phyloP scores from a whole-genome alignment of 192 early-diverging fungal genomes.

The Anaeromyces robustus region DNA sequence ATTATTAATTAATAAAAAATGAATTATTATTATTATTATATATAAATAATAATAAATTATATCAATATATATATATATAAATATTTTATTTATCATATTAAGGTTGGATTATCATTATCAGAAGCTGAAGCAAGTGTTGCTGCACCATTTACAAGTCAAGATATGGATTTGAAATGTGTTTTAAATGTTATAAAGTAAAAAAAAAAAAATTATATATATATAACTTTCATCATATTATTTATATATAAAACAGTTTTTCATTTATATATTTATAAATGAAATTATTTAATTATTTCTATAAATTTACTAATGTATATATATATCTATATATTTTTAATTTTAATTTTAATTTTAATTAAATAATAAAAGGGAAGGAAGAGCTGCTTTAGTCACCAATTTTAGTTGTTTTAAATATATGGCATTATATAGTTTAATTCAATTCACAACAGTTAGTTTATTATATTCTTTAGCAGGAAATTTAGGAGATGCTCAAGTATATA shows the following conservation, averaged over 20 bases:
- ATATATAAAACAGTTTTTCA: too few relatives aligned
- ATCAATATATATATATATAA: neutral
- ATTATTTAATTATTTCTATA: too few relatives aligned
- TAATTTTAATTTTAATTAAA: neutral
- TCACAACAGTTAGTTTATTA: slow-evolving; percentile 80
- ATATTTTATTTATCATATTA: neutral
- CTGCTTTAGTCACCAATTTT: slow-evolving; percentile 91
- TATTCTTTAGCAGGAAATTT: slow-evolving; percentile 77
- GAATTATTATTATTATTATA: too few relatives aligned
- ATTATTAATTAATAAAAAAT: too few relatives aligned
- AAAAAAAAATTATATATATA: too few relatives aligned
- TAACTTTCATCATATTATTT: too few relatives aligned
- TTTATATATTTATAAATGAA: too few relatives aligned
- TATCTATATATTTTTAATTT: too few relatives aligned
- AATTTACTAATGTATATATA: too few relatives aligned
- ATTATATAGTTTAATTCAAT: slow-evolving; percentile 91
- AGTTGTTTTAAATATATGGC: slow-evolving; percentile 99
- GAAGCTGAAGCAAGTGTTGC: slow-evolving; percentile 97
- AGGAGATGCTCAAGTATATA: slow-evolving; percentile 33
- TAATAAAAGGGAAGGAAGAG: slow-evolving; percentile 63
- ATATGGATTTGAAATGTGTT: slow-evolving; percentile 83
- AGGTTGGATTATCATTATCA: slow-evolving; percentile 76
- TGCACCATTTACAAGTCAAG: slow-evolving; percentile 87
- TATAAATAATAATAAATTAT: too few relatives aligned
- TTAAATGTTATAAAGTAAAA: slow-evolving; percentile 61